Evolutionary conservation across 208 protist genomes (phyloP), one percentile per base, ranked within the genome.

Genomic region (Leishmania lainsoni): DNA sequence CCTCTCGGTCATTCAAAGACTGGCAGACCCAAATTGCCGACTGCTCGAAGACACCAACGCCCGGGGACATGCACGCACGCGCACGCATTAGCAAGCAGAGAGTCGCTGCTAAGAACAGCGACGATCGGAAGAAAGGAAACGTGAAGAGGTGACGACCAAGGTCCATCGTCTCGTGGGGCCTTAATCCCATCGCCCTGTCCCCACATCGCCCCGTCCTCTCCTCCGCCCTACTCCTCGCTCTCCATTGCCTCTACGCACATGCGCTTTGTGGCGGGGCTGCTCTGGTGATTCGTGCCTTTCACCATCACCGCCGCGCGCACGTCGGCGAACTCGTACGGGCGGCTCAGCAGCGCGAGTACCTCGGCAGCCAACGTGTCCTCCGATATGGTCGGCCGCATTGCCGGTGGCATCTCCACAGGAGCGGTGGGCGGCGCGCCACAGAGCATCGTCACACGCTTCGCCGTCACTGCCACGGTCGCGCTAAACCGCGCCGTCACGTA

Each of bases 401-500:
- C 70, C 9, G 86, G 78, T 77, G 77, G 87, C 51, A 22, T 83
- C 71, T 63, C 78, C 26, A 87, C 74, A 52, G 88, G 63, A 48
- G 87, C 71, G 29, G 75, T 48, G 45, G 91, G 85, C 54, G 94
- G 93, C 26, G 91, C 82, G 5, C 94, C 94, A 82, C 92, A 96
- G 63, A 97, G 89, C 51, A 97, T 89, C 12, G 86, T 93, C 20
- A 96, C 77, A 17, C 90, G 86, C 89, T 92, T 91, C 69, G 77
- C 87, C 63, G 90, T 93, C 29, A 97, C 83, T 10, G 90, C 90
- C 5, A 97, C 91, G 6, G 94, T 97, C 39, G 91, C 92, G 70
- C 90, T 93, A 76, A 97, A 97, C 48, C 94, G 91, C 9, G 91
- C 75, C 8, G 94, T 95, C 49, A 96, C 85, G 86, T 85, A 82